phyloP scores from a whole-genome alignment of 139 green algal species.

The Limnomonas spitsbergensis region DNA sequence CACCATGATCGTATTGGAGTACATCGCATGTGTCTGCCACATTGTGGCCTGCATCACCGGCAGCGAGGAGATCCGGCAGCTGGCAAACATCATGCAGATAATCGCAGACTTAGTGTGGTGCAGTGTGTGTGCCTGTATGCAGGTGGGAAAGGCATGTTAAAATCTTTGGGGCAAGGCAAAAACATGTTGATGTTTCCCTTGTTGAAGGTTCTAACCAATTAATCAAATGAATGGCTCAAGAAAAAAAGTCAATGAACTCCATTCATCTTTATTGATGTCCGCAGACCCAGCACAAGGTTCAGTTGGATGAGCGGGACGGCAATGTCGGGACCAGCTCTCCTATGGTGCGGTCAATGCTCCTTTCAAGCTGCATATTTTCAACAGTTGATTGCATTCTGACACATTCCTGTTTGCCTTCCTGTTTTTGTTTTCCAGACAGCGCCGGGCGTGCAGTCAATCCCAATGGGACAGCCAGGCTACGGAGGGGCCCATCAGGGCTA shows the following conservation, averaged over 20 bases:
- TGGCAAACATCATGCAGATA: constrained; percentile 67
- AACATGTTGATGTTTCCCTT: not conserved
- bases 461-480: too few species aligned
- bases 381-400: too few species aligned
- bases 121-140: constrained; percentile 37
- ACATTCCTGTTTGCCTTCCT: too few species aligned
- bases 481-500: too few species aligned
- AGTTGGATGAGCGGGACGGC: constrained; percentile 77
- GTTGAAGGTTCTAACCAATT: not conserved
- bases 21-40: constrained; percentile 82
- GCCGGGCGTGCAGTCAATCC: too few species aligned
- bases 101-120: constrained; percentile 82
- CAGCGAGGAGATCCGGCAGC: constrained; percentile 55
- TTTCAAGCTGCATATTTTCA: too few species aligned
- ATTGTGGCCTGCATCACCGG: constrained; percentile 76
- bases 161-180: not conserved
- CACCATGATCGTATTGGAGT: constrained; percentile 54
- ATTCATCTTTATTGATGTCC: not conserved
- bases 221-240: too few species aligned
- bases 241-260: too few species aligned
- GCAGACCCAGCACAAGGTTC: constrained; percentile 84
- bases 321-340: too few species aligned
- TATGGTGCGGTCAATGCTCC: too few species aligned
- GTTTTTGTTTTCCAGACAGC: too few species aligned
- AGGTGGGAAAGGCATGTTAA: not conserved